phyloP scores from a whole-genome alignment of 108 stramenopile genomes.

The Parmales sp. region DNA sequence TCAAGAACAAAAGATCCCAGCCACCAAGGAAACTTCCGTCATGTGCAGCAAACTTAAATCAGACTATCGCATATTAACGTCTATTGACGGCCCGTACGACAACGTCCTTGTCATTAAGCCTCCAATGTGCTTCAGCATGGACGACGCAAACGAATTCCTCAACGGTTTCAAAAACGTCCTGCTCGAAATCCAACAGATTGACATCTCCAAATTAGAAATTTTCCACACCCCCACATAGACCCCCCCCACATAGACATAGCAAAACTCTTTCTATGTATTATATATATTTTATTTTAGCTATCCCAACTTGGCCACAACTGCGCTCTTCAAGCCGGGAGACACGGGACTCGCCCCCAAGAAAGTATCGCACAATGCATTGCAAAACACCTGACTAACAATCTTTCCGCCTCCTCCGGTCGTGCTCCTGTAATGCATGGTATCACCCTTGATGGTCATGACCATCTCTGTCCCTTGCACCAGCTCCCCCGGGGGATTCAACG shows the following conservation, averaged over 20 bases:
- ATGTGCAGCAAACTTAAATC: background rate
- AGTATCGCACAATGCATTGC: slow-evolving; percentile 67
- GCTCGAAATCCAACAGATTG: too few species aligned
- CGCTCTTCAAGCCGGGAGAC: slow-evolving; percentile 55
- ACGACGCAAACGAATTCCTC: slow-evolving; percentile 59
- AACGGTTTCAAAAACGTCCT: slow-evolving; percentile 42
- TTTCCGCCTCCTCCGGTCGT: slow-evolving; percentile 61
- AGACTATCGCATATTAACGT: slow-evolving; percentile 60
- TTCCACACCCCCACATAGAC: too few species aligned
- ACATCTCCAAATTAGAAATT: too few species aligned
- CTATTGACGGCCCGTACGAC: slow-evolving; percentile 73
- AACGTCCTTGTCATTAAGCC: slow-evolving; percentile 93
- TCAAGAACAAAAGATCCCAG: background rate
- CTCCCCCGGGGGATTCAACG: slow-evolving; percentile 67
- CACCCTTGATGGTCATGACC: slow-evolving; percentile 78
- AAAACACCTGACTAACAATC: slow-evolving; percentile 58
- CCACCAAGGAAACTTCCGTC: background rate
- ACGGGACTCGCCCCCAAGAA: slow-evolving; percentile 70
- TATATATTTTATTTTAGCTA: too few species aligned
- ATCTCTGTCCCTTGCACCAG: slow-evolving; percentile 57
- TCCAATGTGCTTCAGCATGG: slow-evolving; percentile 73
- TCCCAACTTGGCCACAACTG: too few species aligned
- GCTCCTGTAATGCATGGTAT: slow-evolving; percentile 65
- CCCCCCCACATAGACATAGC: too few species aligned
- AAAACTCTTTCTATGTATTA: too few species aligned